Evolutionary conservation across 2,329 filamentous ascomycete genomes (phyloP).

Genomic region (Hortaea werneckii): DNA sequence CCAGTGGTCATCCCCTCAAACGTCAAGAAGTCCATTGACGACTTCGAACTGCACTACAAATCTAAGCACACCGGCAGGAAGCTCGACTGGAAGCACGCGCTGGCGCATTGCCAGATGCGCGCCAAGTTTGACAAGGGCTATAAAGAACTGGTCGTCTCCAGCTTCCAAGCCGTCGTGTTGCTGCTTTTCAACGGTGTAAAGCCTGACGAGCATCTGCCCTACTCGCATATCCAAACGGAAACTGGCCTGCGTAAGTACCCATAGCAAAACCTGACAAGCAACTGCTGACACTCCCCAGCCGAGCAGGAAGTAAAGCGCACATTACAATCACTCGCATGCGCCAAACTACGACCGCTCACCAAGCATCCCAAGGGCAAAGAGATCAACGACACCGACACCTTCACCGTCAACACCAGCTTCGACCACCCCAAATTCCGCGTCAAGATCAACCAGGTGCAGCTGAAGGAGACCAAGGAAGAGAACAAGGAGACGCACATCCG

Average conservation of each 20-base stretch:
- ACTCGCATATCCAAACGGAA: conserved; percentile 62
- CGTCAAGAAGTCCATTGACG: conserved; percentile 64
- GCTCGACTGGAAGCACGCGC: conserved; percentile 81
- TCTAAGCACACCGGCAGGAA: conserved; percentile 80
- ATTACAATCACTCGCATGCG: conserved; percentile 88
- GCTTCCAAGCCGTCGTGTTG: conserved; percentile 84
- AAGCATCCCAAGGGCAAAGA: conserved; percentile 78
- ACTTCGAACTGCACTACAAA: conserved; percentile 80
- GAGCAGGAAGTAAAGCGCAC: conserved; percentile 77
- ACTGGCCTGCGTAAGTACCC: conserved; percentile 56
- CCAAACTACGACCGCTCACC: conserved; percentile 69
- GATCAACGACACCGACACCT: conserved; percentile 67
- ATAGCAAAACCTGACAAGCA: neutral
- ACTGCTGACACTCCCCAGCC: conserved; percentile 33
- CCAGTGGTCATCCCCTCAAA: conserved; percentile 63
- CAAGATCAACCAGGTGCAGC: conserved; percentile 98
- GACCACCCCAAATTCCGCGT: conserved; percentile 73
- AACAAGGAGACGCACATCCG: conserved; percentile 89
- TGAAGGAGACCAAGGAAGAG: conserved; percentile 91
- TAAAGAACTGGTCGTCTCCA: conserved; percentile 85
- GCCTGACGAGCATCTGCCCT: conserved; percentile 56
- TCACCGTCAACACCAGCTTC: conserved; percentile 71
- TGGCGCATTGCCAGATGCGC: conserved; percentile 82
- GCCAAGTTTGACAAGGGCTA: conserved; percentile 67
- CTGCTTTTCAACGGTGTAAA: conserved; percentile 74